Percentiles rank a stretch among this genome's conserved stretches.
Evolutionary conservation across 352 stramenopile genomes (phyloP).

Genomic region (Globisporangium spinosum): DNA sequence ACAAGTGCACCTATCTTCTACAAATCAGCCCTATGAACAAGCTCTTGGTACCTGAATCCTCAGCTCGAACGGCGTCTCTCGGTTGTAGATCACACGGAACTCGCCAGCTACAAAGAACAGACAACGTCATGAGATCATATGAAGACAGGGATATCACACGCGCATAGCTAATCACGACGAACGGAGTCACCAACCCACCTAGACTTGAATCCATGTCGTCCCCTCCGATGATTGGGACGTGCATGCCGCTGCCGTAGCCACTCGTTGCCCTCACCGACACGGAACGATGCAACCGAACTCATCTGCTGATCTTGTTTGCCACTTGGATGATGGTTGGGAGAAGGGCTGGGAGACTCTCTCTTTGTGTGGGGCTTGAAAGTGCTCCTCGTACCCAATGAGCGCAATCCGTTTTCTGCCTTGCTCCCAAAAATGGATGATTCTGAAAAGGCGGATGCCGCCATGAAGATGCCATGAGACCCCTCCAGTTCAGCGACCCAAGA

Average conservation of each 20-base stretch:
- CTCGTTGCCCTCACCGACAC: slow-evolving; percentile 20
- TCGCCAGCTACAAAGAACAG: slow-evolving; percentile 47
- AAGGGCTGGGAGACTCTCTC: background rate
- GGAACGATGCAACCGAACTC: slow-evolving; percentile 42
- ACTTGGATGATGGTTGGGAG: background rate
- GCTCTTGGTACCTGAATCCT: slow-evolving; percentile 66
- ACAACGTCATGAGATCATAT: background rate
- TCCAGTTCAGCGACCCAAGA: background rate
- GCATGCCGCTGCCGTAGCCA: slow-evolving; percentile 17
- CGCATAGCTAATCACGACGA: background rate
- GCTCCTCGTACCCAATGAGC: background rate
- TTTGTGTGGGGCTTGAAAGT: background rate
- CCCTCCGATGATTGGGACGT: slow-evolving; percentile 41
- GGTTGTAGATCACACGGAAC: slow-evolving; percentile 89
- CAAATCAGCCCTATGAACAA: background rate
- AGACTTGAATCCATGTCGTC: slow-evolving; percentile 84
- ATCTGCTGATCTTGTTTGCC: slow-evolving; percentile 10
- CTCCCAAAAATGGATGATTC: background rate
- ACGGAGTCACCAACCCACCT: slow-evolving; percentile 25
- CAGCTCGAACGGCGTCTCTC: slow-evolving; percentile 89
- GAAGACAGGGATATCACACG: background rate
- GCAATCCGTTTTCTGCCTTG: background rate
- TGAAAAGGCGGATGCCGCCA: background rate
- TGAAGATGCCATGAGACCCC: too few species aligned
- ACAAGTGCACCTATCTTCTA: background rate